Percentiles rank a stretch among this genome's conserved stretches.
These are phyloP conservation scores for Kitagawia praeruptora DNA, from an alignment of 129 eudicot genomes.

Conservation along the genomic window DNA sequence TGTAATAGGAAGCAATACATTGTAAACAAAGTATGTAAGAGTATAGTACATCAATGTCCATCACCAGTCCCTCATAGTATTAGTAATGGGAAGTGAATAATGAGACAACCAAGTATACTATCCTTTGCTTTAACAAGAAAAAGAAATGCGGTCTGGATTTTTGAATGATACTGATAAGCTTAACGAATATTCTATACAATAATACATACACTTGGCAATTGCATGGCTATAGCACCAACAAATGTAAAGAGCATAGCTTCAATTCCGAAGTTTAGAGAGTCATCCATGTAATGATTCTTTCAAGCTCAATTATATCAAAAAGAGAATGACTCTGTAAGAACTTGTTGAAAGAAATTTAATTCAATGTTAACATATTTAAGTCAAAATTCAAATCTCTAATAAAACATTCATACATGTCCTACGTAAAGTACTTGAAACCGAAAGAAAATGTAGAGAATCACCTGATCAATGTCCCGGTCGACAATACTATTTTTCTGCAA, in stretches of 20 bases:
- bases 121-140: neutral
- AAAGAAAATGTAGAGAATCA: constrained; percentile 4
- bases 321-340: neutral
- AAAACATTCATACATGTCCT: neutral
- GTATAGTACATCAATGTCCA: neutral
- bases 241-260: neutral
- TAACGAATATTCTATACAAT: neutral
- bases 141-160: neutral
- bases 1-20: neutral
- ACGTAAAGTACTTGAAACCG: neutral
- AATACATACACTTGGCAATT: neutral
- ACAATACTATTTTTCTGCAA: constrained; percentile 35
- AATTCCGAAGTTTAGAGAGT: neutral
- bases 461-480: constrained; percentile 65
- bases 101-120: neutral
- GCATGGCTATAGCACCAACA: neutral
- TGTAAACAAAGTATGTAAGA: neutral
- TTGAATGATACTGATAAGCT: neutral
- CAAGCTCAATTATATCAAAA: neutral
- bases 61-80: neutral
- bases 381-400: neutral
- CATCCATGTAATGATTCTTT: neutral
- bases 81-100: neutral
- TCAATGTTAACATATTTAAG: neutral
- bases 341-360: neutral